These are phyloP conservation scores for Fusarium zealandicum DNA, from an alignment of 2,329 filamentous ascomycete genomes.

Conservation along the genomic window DNA sequence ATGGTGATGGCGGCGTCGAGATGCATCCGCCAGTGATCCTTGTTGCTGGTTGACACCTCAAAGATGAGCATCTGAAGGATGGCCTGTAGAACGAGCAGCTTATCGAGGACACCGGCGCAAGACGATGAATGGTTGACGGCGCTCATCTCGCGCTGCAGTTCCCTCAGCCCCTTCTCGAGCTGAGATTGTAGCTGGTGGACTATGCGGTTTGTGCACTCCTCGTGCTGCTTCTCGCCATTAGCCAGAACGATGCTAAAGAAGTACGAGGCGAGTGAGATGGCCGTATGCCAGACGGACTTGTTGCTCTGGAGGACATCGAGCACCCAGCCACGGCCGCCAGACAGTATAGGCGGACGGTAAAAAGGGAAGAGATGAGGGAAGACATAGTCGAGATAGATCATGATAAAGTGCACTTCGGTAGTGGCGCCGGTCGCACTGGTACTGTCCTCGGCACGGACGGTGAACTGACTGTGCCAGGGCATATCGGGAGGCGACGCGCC, in stretches of 20 bases:
- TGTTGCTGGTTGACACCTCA: conserved; percentile 55
- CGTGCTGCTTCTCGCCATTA: conserved; percentile 43
- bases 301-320: conserved; percentile 64
- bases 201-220: conserved; percentile 47
- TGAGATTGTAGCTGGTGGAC: conserved; percentile 53
- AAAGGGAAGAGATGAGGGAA: conserved; percentile 70
- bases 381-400: conserved; percentile 68
- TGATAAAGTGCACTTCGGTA: conserved; percentile 54
- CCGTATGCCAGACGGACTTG: conserved; percentile 64
- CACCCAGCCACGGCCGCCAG: conserved; percentile 68
- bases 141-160: conserved; percentile 53
- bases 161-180: conserved; percentile 53
- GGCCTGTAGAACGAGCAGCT: conserved; percentile 55
- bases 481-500: conserved; percentile 44
- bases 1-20: conserved; percentile 58
- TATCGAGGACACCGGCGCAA: conserved; percentile 43
- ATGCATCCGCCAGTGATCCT: conserved; percentile 59
- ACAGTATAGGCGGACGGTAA: conserved; percentile 62
- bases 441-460: conserved; percentile 33
- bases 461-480: conserved; percentile 45
- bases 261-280: conserved; percentile 63
- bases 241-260: conserved; percentile 59
- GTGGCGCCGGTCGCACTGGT: conserved; percentile 34
- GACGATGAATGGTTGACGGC: conserved; percentile 45
- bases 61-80: conserved; percentile 63